A percentile compares a stretch with the other conserved stretches of the same genome.
Conservation (phyloP, 2,329 filamentous ascomycete species). For the Thielaviopsis euricoi region DNA sequence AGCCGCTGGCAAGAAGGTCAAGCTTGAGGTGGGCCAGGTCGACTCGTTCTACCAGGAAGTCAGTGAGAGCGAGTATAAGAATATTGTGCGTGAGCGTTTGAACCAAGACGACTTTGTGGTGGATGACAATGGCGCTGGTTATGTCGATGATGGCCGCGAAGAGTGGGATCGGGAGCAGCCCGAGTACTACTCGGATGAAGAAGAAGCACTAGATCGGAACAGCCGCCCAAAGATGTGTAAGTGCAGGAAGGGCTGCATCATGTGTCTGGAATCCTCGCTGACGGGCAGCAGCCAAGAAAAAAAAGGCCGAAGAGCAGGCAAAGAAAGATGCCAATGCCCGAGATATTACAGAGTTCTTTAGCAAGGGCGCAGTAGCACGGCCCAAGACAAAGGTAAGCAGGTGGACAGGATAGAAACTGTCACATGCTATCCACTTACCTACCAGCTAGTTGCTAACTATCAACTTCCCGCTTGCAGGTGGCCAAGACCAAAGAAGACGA, state of each 20-base stretch:
- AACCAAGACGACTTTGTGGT: conserved; percentile 97
- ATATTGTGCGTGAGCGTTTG: conserved; percentile 73
- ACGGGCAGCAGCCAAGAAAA: conserved; percentile 54
- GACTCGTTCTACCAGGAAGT: conserved; percentile 86
- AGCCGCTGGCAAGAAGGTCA: conserved; percentile 77
- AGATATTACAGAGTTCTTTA: conserved; percentile 91
- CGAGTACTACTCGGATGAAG: conserved; percentile 58
- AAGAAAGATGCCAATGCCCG: conserved; percentile 76
- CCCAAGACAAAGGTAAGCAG: conserved; percentile 67
- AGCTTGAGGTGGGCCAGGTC: conserved; percentile 73
- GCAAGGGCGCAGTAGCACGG: conserved; percentile 48
- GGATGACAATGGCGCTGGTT: conserved; percentile 93
- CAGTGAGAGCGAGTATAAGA: conserved; percentile 94
- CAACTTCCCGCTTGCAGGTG: conserved; percentile 30
- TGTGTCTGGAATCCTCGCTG: not conserved
- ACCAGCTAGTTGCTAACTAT: conserved; percentile 7
- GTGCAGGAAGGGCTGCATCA: not conserved
- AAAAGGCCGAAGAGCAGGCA: conserved; percentile 72
- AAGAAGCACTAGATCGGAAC: conserved; percentile 27
- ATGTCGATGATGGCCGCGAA: conserved; percentile 89
- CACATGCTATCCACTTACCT: not conserved
- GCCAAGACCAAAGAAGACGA: conserved; percentile 74
- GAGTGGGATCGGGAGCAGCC: conserved; percentile 67
- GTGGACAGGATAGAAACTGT: too few species aligned
- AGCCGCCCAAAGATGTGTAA: conserved; percentile 33